A percentile compares a stretch with the other conserved stretches of the same genome.
Conservation (phyloP, 768 basidiomycete genomes). For the Suillus fuscotomentosus region DNA sequence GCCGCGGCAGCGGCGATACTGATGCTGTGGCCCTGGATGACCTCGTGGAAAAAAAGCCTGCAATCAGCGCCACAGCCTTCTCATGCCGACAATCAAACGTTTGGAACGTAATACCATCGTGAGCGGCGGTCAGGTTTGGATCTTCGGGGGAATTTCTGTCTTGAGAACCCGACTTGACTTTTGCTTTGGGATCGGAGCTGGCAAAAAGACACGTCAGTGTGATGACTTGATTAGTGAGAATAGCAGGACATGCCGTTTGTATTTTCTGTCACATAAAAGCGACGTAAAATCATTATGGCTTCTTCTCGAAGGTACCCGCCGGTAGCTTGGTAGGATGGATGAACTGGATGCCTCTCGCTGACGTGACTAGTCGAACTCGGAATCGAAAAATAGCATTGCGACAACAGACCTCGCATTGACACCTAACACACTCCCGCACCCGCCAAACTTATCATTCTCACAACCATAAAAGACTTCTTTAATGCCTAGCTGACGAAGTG, state of each 20-base stretch:
- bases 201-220: conserved; percentile 8
- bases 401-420: conserved; percentile 72
- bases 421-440: conserved; percentile 91
- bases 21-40: background rate
- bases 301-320: conserved; percentile 81
- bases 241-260: conserved; percentile 65
- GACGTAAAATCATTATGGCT: conserved; percentile 81
- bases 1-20: too few species aligned
- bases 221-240: conserved; percentile 7
- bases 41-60: background rate
- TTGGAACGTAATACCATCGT: background rate
- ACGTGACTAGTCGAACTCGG: conserved; percentile 1
- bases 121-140: conserved; percentile 3
- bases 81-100: conserved; percentile 2
- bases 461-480: conserved; percentile 90
- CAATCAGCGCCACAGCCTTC: background rate
- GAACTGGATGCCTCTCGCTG: conserved; percentile 71
- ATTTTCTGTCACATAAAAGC: conserved; percentile 94
- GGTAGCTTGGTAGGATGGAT: conserved; percentile 70
- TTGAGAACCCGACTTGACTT: conserved; percentile 86
- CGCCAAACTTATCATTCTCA: conserved; percentile 94
- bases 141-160: conserved; percentile 55
- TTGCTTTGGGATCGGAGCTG: conserved; percentile 88
- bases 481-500: conserved; percentile 91
- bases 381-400: background rate